Base-by-base conservation (phyloP, 202 grass and related monocot genomes). In the Setaria italica region DNA sequence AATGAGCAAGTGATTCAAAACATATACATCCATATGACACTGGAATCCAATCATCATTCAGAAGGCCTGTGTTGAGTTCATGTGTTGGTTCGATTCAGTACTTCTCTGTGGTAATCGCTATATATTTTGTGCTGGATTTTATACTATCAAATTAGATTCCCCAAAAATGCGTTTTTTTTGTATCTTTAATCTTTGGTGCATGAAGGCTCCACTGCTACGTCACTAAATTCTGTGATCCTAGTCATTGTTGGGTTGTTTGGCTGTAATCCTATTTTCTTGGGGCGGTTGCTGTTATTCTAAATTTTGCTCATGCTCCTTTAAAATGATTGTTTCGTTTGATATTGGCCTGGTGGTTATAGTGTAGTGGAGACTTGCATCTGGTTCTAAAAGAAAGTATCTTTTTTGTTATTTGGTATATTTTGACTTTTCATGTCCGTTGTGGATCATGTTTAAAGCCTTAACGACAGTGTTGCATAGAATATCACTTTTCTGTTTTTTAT, bases 321-420 rank as follows among this genome's bases (percentile, higher is more conserved):
- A 76, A 77, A 19, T 48, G 34, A 7, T 56, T 79, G 7, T 63
- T 1, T 72, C 34, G 12, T 67, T 86, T 72, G 48, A 67, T 64
- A n/a, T 63, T 65, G 17, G 21, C 0, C 0, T 65, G 7, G 25
- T 71, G 9, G 25, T 81, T 70, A 45, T 59, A 11, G 6, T 71
- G 64, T 62, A 67, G 12, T 64, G 64, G 59, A 64, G 20, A 82
- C 64, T 55, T 85, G 54, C 55, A 65, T 49, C 54, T 76, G 70
- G 67, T 76, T 81, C 21, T 82, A 46, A 60, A 64, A 89, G 9
- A 46, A 39, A 20, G 21, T 30, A 9, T 62, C 20, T 17, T 77
- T 58, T 13, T 78, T 57, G 4, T 77, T 62, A 58, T 65, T 66
- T 20, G 47, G 43, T 47, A 29, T 50, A 32, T 46, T 56, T 54